Base-by-base conservation (phyloP, 768 basidiomycete species). In the Lanmaoa pseudosensibilis region DNA sequence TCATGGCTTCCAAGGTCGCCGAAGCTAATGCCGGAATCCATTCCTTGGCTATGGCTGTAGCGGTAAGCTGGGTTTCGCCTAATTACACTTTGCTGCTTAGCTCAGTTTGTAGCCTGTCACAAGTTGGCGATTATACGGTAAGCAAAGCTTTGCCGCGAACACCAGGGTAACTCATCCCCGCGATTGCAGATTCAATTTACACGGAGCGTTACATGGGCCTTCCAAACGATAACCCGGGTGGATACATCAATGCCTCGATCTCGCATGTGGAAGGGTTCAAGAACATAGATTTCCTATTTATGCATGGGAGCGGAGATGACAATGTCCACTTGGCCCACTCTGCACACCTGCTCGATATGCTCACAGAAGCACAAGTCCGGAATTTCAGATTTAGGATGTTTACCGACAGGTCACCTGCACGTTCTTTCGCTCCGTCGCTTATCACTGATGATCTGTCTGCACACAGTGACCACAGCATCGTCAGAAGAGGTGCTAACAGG, bases 201-300 rank as follows among this genome's bases (percentile, higher is more conserved):
- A 99, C 97, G 2, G 97, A 99, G 64, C 86, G 97, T 18, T 98
- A 98, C 78, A 94, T 98, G 94, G 84, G 86, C 61, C 80, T 90
- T 25, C 94, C 94, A 0, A 69, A 78, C 16, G 74, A 82, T 11
- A 98, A 98, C 70, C 82, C 82, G 0, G 84, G 77, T 1, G 97
- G 97, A n/a, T 99, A 99, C 76, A 74, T 88, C 62, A 92, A 88
- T 46, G 89, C 91, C 18, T 91, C 92, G 0, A 88, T 99, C 52
- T 86, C 88, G 54, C 86, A 92, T 67, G 93, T 97, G 47, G 87
- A 87, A 11, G 93, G 87, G 4, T 99, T 98, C 79, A 75, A 82
- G 60, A 77, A 89, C 55, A 80, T 87, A 32, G 83, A 93, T 61
- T 98, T 83, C 70, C 71, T 95, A 48, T 83, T 98, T 51, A 91